A percentile compares a stretch with the other conserved stretches of the same genome.
These are phyloP conservation scores for Phytopythium vexans DNA, from an alignment of 352 stramenopile species.

Conservation along the genomic window DNA sequence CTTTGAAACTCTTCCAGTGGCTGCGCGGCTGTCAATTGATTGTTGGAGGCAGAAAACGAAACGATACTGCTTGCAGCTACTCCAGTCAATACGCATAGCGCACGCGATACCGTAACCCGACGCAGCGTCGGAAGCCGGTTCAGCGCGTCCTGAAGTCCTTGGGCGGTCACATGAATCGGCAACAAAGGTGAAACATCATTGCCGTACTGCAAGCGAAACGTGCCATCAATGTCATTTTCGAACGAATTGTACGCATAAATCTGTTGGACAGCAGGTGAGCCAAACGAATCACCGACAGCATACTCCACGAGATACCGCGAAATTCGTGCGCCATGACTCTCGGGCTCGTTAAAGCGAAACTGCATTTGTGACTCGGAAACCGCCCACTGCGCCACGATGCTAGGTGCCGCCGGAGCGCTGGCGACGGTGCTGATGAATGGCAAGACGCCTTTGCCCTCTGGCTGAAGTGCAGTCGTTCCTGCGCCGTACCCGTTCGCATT, in stretches of 20 bases:
- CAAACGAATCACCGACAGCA: constrained; percentile 44
- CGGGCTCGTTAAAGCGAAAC: constrained; percentile 24
- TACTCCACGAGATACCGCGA: constrained; percentile 64
- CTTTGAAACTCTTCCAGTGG: constrained; percentile 29
- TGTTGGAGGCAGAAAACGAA: constrained; percentile 27
- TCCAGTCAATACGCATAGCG: constrained; percentile 44
- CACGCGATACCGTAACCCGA: constrained; percentile 42
- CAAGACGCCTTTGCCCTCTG: constrained; percentile 46
- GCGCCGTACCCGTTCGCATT: constrained; percentile 69
- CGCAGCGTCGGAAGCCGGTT: constrained; percentile 43
- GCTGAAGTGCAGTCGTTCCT: constrained; percentile 59
- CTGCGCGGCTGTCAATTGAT: constrained; percentile 36
- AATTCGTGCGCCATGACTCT: constrained; percentile 27
- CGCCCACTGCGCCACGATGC: constrained; percentile 39
- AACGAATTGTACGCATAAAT: constrained; percentile 41
- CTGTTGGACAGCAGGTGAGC: constrained; percentile 38
- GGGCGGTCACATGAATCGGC: constrained; percentile 44
- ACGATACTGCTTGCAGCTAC: constrained; percentile 27
- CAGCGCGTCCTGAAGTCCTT: constrained; percentile 26
- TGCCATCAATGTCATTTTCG: constrained; percentile 56
- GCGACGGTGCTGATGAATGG: constrained; percentile 38
- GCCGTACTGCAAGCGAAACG: constrained; percentile 69
- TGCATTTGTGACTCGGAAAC: constrained; percentile 57
- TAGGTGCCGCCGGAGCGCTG: constrained; percentile 28
- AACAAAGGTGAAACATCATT: constrained; percentile 44